A percentile compares a stretch with the other conserved stretches of the same genome.
These are phyloP conservation scores for Neofusicoccum parvum DNA, from an alignment of 2,329 filamentous ascomycete species.

Conservation along the genomic window DNA sequence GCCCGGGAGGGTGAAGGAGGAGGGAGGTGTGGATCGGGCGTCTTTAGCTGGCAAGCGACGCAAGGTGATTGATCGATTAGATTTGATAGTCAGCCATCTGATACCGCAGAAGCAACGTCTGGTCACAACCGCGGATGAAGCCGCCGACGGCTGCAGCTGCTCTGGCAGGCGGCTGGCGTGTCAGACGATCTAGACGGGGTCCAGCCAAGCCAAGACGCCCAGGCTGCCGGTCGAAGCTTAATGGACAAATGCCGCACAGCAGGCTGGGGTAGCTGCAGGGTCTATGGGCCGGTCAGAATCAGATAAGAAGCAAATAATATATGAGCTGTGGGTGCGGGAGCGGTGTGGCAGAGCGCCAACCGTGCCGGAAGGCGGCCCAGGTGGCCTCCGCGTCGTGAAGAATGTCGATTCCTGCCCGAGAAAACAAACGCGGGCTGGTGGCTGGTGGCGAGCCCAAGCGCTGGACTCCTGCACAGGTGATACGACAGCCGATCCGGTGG, in stretches of 20 bases:
- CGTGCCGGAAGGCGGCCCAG: neutral
- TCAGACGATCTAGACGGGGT: slow-evolving; percentile 9
- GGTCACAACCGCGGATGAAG: neutral
- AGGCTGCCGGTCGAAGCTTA: neutral
- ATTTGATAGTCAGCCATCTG: neutral
- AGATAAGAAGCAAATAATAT: slow-evolving; percentile 3
- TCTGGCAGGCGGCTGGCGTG: neutral
- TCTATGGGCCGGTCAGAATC: neutral
- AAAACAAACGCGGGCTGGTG: slow-evolving; percentile 1
- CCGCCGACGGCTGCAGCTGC: neutral
- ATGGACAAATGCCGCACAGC: slow-evolving; percentile 5
- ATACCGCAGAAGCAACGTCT: neutral
- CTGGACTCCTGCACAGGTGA: neutral
- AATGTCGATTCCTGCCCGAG: slow-evolving; percentile 10
- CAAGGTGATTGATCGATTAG: slow-evolving; percentile 17
- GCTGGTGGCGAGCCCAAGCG: slow-evolving; percentile 12
- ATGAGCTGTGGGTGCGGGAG: neutral
- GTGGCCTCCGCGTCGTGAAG: neutral
- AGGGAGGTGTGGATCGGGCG: neutral
- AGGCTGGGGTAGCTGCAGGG: neutral
- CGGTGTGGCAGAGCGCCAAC: neutral
- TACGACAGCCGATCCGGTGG: neutral
- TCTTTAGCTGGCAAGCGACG: neutral
- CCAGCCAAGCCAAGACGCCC: slow-evolving; percentile 1
- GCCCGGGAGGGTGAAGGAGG: neutral